phyloP scores from a whole-genome alignment of 2,329 filamentous ascomycete species.

The Dactylellina sp. region DNA sequence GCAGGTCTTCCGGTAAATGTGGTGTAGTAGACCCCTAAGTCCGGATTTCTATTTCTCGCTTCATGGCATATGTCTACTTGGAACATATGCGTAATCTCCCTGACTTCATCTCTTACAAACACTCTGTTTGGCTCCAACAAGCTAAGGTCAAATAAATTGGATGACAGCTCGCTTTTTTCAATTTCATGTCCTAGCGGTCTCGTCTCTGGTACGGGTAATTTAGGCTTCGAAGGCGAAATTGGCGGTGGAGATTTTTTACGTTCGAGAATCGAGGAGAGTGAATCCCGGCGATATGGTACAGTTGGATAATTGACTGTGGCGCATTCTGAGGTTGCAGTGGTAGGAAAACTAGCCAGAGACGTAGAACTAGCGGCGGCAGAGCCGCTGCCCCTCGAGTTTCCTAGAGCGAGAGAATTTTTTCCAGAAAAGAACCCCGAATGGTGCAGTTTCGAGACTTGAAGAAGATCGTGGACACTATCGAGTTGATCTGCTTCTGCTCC shows the following conservation, averaged over 20 bases:
- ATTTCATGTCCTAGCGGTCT: conserved; percentile 35
- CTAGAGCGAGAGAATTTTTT: conserved; percentile 4
- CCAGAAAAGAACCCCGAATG: conserved; percentile 8
- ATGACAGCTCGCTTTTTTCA: conserved; percentile 29
- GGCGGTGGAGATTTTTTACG: conserved; percentile 2
- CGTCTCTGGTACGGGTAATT: conserved; percentile 18
- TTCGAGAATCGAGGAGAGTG: background rate
- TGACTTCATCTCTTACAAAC: conserved; percentile 31
- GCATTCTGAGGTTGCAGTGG: background rate
- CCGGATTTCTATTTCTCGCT: conserved; percentile 4
- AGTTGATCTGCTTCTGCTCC: conserved; percentile 18
- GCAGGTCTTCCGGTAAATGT: conserved; percentile 33
- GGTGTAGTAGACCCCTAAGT: conserved; percentile 36
- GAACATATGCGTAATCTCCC: conserved; percentile 36
- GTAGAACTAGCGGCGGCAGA: background rate
- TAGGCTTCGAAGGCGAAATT: background rate
- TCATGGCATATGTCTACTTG: conserved; percentile 19
- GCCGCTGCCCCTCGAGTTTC: background rate
- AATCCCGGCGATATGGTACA: background rate
- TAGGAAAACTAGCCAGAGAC: background rate
- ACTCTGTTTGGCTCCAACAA: conserved; percentile 29
- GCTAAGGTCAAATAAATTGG: conserved; percentile 34
- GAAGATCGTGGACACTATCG: conserved; percentile 17
- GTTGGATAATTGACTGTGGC: background rate
- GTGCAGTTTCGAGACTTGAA: conserved; percentile 21